phyloP scores from a whole-genome alignment of 495 filamentous ascomycete species.

The Podospora anserina region DNA sequence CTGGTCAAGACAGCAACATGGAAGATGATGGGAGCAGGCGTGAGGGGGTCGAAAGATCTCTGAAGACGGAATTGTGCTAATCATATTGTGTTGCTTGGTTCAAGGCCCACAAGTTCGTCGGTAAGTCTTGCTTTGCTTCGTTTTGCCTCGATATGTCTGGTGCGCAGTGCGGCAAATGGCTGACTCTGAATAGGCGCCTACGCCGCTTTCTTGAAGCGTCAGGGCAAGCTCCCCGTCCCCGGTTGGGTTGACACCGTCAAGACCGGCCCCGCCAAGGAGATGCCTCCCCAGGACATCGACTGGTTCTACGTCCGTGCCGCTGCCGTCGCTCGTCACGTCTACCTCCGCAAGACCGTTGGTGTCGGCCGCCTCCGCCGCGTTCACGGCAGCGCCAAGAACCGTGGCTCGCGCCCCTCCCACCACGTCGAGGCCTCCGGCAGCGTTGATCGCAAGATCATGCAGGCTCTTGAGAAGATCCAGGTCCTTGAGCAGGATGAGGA shows the following conservation, averaged over 20 bases:
- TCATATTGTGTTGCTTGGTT: constrained; percentile 40
- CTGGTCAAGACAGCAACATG: constrained; percentile 26
- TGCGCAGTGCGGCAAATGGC: neutral
- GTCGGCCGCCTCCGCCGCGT: constrained; percentile 77
- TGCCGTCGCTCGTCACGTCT: constrained; percentile 93
- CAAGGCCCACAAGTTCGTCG: constrained; percentile 87
- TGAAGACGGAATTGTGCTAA: constrained; percentile 60
- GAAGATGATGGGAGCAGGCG: constrained; percentile 49
- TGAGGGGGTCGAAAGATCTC: constrained; percentile 59
- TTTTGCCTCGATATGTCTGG: neutral
- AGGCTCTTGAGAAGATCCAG: constrained; percentile 98
- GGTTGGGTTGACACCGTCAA: constrained; percentile 99
- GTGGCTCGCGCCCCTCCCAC: constrained; percentile 82
- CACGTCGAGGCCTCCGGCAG: constrained; percentile 93
- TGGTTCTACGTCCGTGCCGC: constrained; percentile 99
- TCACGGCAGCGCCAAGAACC: constrained; percentile 96
- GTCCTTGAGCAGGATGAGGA: constrained; percentile 95
- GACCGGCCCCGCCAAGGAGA: constrained; percentile 91
- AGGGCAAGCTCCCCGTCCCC: constrained; percentile 96
- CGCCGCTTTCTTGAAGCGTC: constrained; percentile 95
- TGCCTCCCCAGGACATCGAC: constrained; percentile 93
- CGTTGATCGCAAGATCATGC: constrained; percentile 94
- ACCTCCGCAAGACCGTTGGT: constrained; percentile 98
- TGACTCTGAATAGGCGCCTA: constrained; percentile 57
- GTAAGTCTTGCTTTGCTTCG: constrained; percentile 14